Evolutionary conservation across 345 rosid genomes (phyloP), one percentile per base, ranked within the genome.

Genomic region (Citrus glauca): DNA sequence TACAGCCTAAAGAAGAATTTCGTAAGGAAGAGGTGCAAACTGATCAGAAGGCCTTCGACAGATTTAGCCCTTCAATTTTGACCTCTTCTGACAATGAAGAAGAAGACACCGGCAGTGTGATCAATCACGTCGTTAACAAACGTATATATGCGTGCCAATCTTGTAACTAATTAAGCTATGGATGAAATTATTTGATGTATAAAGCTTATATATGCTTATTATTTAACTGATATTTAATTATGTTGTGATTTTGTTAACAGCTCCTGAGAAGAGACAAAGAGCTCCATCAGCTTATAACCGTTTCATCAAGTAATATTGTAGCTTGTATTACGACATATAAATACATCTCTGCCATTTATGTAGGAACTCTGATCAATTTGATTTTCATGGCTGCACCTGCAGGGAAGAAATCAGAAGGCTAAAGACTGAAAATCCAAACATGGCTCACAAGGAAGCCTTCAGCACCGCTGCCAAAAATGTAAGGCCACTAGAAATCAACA

Each of bases 401-500:
- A 94, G 99, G 83, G 98, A 96, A 86, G 99, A 96, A 93, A 96
- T 96, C 83, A 89, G 84, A 80, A 92, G 98, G 89, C 87, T 94
- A n/a, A 96, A 96, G 86, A 83, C 92, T 82, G 92, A 90, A 82
- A 94, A 94, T 80, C 99, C 98, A 77, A 91, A 79, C 83, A 90
- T 96, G 91, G 89, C 91, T 82, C 98, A 94, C 91, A 94, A 92
- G 85, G 98, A 94, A 86, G 98, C 98, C 71, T 96, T 96, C 84
- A 91, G 99, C 82, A 86, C 93, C 77, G 99, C 99, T 76, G 98
- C 99, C 14, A 96, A 96, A 85, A 96, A 96, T 82, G 98, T 94
- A 79, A 69, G 82, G 40, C 57, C 57, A 3, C 28, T 45, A 11
- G 6, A 25, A 64, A 82, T 28, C 42, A 38, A 7, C 69, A 71